A percentile compares a stretch with the other conserved stretches of the same genome.
These are phyloP conservation scores for Barnettozyma vustinii DNA, from an alignment of 805 yeast genomes.

Conservation along the genomic window DNA sequence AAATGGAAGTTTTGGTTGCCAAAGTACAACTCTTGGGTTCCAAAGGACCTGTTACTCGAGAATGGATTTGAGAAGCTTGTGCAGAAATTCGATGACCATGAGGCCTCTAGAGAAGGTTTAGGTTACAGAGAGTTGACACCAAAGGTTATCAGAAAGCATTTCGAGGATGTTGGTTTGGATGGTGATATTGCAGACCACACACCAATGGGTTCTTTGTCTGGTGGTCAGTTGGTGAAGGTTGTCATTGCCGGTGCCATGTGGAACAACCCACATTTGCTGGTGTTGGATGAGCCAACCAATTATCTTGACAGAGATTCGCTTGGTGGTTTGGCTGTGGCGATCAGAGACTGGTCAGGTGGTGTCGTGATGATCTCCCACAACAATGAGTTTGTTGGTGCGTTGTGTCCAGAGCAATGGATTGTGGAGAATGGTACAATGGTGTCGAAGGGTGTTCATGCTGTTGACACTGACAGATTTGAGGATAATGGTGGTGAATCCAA, in stretches of 20 bases:
- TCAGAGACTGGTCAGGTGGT: slow-evolving; percentile 97
- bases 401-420: slow-evolving; percentile 98
- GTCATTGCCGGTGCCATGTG: slow-evolving; percentile 99
- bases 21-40: slow-evolving; percentile 88
- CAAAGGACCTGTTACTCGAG: slow-evolving; percentile 74
- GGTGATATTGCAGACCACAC: slow-evolving; percentile 99
- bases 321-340: slow-evolving; percentile 96
- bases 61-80: slow-evolving; percentile 87
- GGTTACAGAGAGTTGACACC: slow-evolving; percentile 95
- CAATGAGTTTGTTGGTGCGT: slow-evolving; percentile 92
- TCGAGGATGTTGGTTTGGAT: slow-evolving; percentile 94
- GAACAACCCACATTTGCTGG: slow-evolving; percentile 97
- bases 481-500: slow-evolving; percentile 54
- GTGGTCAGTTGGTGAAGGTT: slow-evolving; percentile 97
- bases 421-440: slow-evolving; percentile 89
- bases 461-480: slow-evolving; percentile 77
- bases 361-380: slow-evolving; percentile 98
- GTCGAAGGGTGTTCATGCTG: slow-evolving; percentile 71
- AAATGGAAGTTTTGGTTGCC: slow-evolving; percentile 94
- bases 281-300: slow-evolving; percentile 96
- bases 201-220: slow-evolving; percentile 92
- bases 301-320: slow-evolving; percentile 96
- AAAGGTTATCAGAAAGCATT: slow-evolving; percentile 89
- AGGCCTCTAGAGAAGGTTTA: slow-evolving; percentile 97
- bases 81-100: slow-evolving; percentile 97